These are phyloP conservation scores for Sideroxylon spinosum DNA, from an alignment of 179 eudicot species.

Conservation along the genomic window DNA sequence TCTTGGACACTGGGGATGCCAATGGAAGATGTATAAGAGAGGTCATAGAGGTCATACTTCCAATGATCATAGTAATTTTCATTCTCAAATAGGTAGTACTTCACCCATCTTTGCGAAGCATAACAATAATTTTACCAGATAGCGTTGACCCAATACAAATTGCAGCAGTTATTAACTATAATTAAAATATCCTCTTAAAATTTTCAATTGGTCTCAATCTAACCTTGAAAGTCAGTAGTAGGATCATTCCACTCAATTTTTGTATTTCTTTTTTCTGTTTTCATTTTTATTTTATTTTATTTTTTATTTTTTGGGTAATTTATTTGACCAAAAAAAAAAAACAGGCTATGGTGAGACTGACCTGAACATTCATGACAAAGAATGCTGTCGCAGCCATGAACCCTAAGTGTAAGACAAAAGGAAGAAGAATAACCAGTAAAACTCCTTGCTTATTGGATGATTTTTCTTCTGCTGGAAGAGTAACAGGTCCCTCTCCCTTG, in stretches of 20 bases:
- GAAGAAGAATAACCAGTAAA: slow-evolving; percentile 47
- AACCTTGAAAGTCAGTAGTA: too few relatives aligned
- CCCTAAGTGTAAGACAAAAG: slow-evolving; percentile 68
- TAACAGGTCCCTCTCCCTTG: slow-evolving; percentile 21
- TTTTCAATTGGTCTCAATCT: not conserved
- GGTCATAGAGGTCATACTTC: too few relatives aligned
- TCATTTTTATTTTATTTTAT: too few relatives aligned
- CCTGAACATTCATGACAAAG: slow-evolving; percentile 96
- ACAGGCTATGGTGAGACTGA: slow-evolving; percentile 18
- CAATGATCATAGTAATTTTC: not conserved
- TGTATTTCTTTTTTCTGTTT: too few relatives aligned
- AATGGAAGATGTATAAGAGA: not conserved
- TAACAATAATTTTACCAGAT: not conserved
- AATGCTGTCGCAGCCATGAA: slow-evolving; percentile 84
- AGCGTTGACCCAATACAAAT: not conserved
- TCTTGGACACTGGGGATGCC: not conserved
- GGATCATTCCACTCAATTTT: not conserved
- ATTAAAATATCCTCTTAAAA: not conserved
- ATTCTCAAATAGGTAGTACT: not conserved
- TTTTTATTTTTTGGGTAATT: not conserved
- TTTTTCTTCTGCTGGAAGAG: slow-evolving; percentile 23
- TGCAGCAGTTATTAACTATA: slow-evolving; percentile 8
- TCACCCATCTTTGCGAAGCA: not conserved
- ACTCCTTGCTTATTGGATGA: slow-evolving; percentile 28
- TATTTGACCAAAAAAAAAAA: not conserved